Evolutionary conservation across 169 alveolate species (phyloP).

Genomic region (Miamiensis avidus): DNA sequence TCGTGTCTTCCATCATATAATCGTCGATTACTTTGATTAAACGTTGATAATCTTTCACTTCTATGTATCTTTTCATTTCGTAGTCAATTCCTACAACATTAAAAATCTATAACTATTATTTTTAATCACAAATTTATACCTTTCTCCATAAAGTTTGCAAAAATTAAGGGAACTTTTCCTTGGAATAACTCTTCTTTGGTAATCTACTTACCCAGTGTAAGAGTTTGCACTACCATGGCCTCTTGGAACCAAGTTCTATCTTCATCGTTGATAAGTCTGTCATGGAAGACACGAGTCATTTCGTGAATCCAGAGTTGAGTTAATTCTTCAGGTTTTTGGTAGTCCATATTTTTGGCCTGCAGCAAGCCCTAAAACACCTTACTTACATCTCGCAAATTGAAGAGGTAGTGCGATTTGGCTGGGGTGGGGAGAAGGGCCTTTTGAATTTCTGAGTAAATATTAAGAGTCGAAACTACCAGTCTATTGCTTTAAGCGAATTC

Average conservation of each 20-base stretch:
- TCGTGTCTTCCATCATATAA: conserved; percentile 67
- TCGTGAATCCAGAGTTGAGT: conserved; percentile 88
- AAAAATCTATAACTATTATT: no score
- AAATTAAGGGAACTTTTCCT: conserved; percentile 37
- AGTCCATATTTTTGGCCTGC: conserved; percentile 60
- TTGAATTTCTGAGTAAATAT: conserved; percentile 65
- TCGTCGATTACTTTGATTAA: conserved; percentile 62
- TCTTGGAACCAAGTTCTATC: conserved; percentile 82
- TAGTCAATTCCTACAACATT: conserved; percentile 44
- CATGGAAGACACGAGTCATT: conserved; percentile 84
- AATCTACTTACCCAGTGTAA: conserved; percentile 59
- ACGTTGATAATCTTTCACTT: conserved; percentile 50
- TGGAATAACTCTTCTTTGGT: conserved; percentile 60
- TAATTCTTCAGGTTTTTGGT: conserved; percentile 63
- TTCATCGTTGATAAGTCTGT: conserved; percentile 76
- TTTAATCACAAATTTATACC: no score
- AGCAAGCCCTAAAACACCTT: conserved; percentile 85
- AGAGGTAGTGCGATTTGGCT: conserved; percentile 80
- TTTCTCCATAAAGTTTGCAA: conserved; percentile 60
- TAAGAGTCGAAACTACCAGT: conserved; percentile 71
- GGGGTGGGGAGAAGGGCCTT: conserved; percentile 84
- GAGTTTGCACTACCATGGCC: conserved; percentile 50
- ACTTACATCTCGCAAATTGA: conserved; percentile 85
- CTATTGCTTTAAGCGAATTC: conserved; percentile 61
- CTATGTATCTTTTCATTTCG: conserved; percentile 62